Percentiles rank a stretch among this genome's conserved stretches.
These are phyloP conservation scores for Stachybotrys chartarum DNA, from an alignment of 2,329 filamentous ascomycete genomes.

Conservation along the genomic window DNA sequence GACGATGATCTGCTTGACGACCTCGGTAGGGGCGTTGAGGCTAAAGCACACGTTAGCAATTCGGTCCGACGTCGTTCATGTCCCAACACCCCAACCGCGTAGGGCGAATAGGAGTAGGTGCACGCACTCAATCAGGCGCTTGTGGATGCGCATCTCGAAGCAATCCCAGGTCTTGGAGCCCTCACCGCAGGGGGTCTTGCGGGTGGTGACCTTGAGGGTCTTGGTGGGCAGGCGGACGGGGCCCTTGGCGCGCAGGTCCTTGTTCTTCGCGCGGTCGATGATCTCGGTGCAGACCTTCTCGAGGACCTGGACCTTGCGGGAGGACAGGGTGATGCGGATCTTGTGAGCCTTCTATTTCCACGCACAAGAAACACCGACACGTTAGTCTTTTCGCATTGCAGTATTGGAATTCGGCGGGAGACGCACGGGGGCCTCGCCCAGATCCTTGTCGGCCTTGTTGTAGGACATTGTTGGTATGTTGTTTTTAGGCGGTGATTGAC, in stretches of 20 bases:
- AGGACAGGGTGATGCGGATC: constrained; percentile 96
- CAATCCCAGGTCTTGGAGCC: constrained; percentile 99
- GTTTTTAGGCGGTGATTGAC: constrained; percentile 18
- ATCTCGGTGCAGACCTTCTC: constrained; percentile 99
- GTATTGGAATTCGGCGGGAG: constrained; percentile 1
- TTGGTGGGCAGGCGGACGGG: constrained; percentile 97
- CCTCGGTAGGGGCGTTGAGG: constrained; percentile 94
- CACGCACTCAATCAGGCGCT: constrained; percentile 87
- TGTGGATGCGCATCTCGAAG: constrained; percentile 99
- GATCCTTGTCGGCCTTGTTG: constrained; percentile 92
- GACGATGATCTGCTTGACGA: constrained; percentile 94
- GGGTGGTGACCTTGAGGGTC: constrained; percentile 92
- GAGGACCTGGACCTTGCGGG: constrained; percentile 87
- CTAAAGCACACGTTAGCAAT: constrained; percentile 28
- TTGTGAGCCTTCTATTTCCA: constrained; percentile 81
- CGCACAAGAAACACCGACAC: constrained; percentile 4
- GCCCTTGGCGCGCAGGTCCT: constrained; percentile 98
- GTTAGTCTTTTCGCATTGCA: constrained; percentile 1
- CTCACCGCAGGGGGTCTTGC: constrained; percentile 99
- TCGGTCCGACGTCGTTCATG: background rate
- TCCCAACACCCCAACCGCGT: no score
- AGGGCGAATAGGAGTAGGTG: no score
- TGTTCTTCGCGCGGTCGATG: constrained; percentile 96
- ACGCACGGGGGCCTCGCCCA: constrained; percentile 78
- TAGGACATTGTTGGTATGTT: constrained; percentile 67